phyloP scores from a whole-genome alignment of 1,284 basidiomycete genomes.

The Ustilago lituana region DNA sequence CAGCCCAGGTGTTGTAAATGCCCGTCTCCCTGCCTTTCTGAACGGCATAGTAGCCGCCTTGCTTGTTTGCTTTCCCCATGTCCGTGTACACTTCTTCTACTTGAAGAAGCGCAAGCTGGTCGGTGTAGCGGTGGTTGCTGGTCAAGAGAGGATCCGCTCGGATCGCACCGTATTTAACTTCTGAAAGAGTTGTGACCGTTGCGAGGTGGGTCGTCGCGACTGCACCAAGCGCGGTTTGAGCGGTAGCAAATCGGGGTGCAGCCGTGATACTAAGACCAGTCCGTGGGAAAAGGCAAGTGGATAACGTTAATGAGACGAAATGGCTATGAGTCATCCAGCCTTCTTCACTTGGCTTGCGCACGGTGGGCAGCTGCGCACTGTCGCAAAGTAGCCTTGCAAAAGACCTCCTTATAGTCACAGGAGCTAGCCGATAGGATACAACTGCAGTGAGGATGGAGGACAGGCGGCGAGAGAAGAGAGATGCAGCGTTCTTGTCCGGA shows the following conservation, averaged over 20 bases:
- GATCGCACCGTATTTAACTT: too few relatives aligned
- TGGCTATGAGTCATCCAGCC: too few relatives aligned
- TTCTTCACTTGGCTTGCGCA: too few relatives aligned
- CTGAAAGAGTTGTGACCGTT: not conserved
- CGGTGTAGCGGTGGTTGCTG: not conserved
- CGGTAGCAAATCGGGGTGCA: too few relatives aligned
- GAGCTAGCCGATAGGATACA: too few relatives aligned
- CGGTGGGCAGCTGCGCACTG: too few relatives aligned
- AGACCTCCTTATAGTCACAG: too few relatives aligned
- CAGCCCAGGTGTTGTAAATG: constrained; percentile 67
- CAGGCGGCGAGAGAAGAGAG: not conserved
- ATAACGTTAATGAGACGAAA: not conserved
- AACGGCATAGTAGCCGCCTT: constrained; percentile 56
- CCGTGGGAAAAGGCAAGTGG: too few relatives aligned
- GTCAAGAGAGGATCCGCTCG: too few relatives aligned
- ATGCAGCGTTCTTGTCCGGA: constrained; percentile 15
- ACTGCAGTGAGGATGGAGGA: not conserved
- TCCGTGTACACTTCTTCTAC: not conserved
- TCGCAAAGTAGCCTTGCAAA: too few relatives aligned
- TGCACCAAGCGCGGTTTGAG: not conserved
- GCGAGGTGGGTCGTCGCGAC: not conserved
- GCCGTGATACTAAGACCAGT: too few relatives aligned
- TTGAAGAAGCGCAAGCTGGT: constrained; percentile 1
- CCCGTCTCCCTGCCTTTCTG: constrained; percentile 54
- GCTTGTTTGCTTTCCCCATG: constrained; percentile 29